A percentile compares a stretch with the other conserved stretches of the same genome.
Conservation (phyloP, 495 filamentous ascomycete genomes). For the Podospora anserina region DNA sequence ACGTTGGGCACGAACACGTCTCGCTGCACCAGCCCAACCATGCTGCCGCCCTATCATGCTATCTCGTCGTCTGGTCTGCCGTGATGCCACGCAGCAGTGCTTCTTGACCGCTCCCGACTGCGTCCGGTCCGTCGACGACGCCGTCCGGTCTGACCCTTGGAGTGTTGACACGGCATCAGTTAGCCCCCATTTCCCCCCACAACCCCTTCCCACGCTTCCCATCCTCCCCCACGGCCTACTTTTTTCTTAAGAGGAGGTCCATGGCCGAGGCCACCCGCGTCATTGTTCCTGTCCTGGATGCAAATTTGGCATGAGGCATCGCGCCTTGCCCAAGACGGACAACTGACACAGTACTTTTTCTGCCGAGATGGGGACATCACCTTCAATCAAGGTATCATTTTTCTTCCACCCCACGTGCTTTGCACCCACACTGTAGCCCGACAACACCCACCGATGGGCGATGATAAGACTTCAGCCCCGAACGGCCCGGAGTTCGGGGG, state of each 20-base stretch:
- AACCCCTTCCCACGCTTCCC: slow-evolving; percentile 5
- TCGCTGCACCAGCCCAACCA: slow-evolving; percentile 14
- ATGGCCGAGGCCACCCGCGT: slow-evolving; percentile 9
- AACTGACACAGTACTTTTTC: background rate
- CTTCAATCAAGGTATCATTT: slow-evolving; percentile 3
- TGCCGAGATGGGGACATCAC: slow-evolving; percentile 11
- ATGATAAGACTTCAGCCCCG: background rate
- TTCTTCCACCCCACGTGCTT: slow-evolving; percentile 15
- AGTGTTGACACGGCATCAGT: slow-evolving; percentile 15
- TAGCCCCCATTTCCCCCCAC: slow-evolving; percentile 8
- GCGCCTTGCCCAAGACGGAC: slow-evolving; percentile 10
- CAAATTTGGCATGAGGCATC: slow-evolving; percentile 18
- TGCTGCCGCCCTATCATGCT: slow-evolving; percentile 9
- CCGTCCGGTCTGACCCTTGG: slow-evolving; percentile 3
- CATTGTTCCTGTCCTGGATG: slow-evolving; percentile 5
- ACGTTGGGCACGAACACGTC: slow-evolving; percentile 30
- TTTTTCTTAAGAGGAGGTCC: slow-evolving; percentile 15
- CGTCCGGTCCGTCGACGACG: slow-evolving; percentile 2
- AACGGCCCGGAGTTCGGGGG: slow-evolving; percentile 1
- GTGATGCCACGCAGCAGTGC: slow-evolving; percentile 19
- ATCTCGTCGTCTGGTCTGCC: background rate
- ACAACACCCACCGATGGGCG: background rate
- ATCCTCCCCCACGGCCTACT: background rate
- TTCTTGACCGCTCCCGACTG: slow-evolving; percentile 6
- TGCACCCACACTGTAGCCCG: background rate